Conservation (phyloP, 305 asterid genomes). For the Fraxinus floribunda region DNA sequence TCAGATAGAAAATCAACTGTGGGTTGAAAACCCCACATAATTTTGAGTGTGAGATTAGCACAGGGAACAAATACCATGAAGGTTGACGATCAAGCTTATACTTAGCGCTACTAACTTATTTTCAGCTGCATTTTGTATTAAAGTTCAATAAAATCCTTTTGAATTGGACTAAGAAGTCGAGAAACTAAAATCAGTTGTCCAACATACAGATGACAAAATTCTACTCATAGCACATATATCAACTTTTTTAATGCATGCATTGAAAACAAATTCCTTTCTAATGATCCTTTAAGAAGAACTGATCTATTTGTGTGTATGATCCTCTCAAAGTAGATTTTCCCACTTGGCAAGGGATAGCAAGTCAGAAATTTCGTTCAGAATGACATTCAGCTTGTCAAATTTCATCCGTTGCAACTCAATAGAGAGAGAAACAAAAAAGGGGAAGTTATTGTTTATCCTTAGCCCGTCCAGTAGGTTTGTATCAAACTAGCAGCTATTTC, state of each 20-base stretch:
- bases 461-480: conserved; percentile 8
- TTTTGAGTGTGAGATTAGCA: not conserved
- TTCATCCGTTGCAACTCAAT: not conserved
- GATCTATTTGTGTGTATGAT: not conserved
- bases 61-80: not conserved
- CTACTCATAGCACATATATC: not conserved
- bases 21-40: conserved; percentile 3
- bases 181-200: not conserved
- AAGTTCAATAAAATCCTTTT: not conserved
- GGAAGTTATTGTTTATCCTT: not conserved
- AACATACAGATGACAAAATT: not conserved
- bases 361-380: not conserved
- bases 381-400: not conserved
- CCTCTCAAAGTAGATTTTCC: not conserved
- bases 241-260: not conserved
- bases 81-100: not conserved
- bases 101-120: not conserved
- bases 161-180: not conserved
- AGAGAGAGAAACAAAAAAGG: not conserved
- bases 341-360: not conserved
- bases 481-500: conserved; percentile 24
- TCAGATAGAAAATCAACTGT: conserved; percentile 14
- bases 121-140: not conserved
- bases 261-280: not conserved
- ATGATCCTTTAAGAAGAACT: not conserved